Evolutionary conservation across 805 yeast genomes (phyloP), one percentile per base, ranked within the genome.

Genomic region (Candida saitoana): DNA sequence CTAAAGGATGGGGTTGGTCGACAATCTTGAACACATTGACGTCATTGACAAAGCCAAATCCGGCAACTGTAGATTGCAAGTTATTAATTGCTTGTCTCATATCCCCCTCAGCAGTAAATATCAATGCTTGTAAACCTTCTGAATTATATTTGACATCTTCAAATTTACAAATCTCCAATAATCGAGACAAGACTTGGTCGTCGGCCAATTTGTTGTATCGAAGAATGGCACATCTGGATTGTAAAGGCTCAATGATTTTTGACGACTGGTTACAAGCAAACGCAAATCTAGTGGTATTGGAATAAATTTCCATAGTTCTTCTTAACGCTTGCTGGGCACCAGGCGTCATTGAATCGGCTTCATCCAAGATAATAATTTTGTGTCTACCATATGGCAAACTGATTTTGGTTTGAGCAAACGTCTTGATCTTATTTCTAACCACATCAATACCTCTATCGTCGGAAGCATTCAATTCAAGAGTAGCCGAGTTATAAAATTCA

Each of bases 381-480:
- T 91, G 97, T 51, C 91, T 76, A 1, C 96, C 96, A 0, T 82
- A 77, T 0, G 96, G 96, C 48, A 93, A 69, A 56, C 74, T 81
- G 37, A 90, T 91, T 59, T 87, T 90, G 54, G 90, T 90, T 57
- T 89, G 97, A 3, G 99, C 98, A 75, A 93, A 93, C 47, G 87
- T 88, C 63, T 93, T 93, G 67, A 93, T 93, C 54, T 86, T 82
- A 53, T 87, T 90, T 47, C 99, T 76, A 8, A 93, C 98, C 18
- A 90, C 96, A 40, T 93, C 99, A 40, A 93, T 93, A 48, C 99
- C 99, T 69, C 99, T 76, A 59, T 93, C 98, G 60, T 93, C 99
- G 1, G 95, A 84, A 1, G 99, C 99, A 61, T 93, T 93, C 57
- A 93, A 70, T 62, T 93, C 99, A 43, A 93, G 65, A 0, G 91